Evolutionary conservation across 176 grass and related monocot species (phyloP).

Genomic region (Poa annua): DNA sequence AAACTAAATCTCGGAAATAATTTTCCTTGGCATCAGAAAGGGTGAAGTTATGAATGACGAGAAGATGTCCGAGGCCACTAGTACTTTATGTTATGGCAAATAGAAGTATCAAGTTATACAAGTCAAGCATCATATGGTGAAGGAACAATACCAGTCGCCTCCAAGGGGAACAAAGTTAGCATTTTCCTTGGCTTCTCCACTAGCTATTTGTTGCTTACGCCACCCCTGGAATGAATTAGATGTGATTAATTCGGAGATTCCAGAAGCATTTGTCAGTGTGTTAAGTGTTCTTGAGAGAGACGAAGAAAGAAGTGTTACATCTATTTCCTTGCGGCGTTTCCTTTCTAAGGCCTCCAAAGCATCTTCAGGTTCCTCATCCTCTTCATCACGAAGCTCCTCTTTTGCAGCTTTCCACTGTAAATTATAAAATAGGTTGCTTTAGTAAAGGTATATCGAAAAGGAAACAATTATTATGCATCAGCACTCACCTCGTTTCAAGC

Average conservation of each 20-base stretch:
- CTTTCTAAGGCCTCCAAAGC: slow-evolving; percentile 78
- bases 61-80: not conserved
- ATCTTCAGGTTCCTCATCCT: slow-evolving; percentile 86
- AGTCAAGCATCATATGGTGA: slow-evolving; percentile 12
- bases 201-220: slow-evolving; percentile 78
- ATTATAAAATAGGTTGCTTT: slow-evolving; percentile 23
- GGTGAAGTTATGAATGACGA: not conserved
- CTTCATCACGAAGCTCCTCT: slow-evolving; percentile 85
- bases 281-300: not conserved
- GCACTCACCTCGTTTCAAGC: slow-evolving; percentile 39
- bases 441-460: not conserved
- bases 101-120: not conserved
- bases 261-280: not conserved
- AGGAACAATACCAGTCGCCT: slow-evolving; percentile 78
- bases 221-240: slow-evolving; percentile 61
- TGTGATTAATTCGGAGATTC: slow-evolving; percentile 15
- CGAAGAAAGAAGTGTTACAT: slow-evolving; percentile 47
- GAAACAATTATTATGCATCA: slow-evolving; percentile 36
- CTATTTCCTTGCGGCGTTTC: slow-evolving; percentile 89
- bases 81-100: not conserved
- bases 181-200: slow-evolving; percentile 83
- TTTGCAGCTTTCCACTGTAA: slow-evolving; percentile 97
- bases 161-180: slow-evolving; percentile 93
- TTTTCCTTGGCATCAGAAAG: not conserved
- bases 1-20: not conserved